phyloP scores from a whole-genome alignment of 371 early-diverging fungal species.

The Batkoa obscura region DNA sequence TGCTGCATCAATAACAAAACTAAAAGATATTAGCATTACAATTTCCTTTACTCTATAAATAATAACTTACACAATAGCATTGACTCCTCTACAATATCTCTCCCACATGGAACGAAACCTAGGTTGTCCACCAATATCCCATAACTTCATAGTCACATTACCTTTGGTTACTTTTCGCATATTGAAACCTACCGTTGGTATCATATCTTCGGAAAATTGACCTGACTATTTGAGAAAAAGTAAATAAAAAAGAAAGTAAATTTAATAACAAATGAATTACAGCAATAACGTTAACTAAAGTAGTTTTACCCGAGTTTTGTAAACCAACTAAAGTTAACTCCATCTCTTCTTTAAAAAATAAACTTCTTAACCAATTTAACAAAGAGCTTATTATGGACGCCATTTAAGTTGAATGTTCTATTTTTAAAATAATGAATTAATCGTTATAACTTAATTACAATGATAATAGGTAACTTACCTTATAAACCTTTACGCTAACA shows the following conservation, averaged over 20 bases:
- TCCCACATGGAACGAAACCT: slow-evolving; percentile 88
- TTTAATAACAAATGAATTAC: slow-evolving; percentile 27
- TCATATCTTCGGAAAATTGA: slow-evolving; percentile 87
- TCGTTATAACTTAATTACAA: no score
- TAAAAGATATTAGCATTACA: slow-evolving; percentile 10
- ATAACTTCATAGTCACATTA: slow-evolving; percentile 91
- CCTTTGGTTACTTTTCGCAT: slow-evolving; percentile 91
- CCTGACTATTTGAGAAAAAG: slow-evolving; percentile 80
- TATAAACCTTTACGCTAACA: no score
- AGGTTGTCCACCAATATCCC: slow-evolving; percentile 98
- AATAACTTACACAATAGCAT: slow-evolving; percentile 84
- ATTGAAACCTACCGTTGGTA: slow-evolving; percentile 96
- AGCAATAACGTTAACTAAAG: slow-evolving; percentile 91
- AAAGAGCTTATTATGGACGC: slow-evolving; percentile 45
- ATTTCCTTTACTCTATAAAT: not conserved
- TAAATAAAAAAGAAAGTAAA: not conserved
- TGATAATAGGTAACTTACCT: no score
- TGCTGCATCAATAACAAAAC: slow-evolving; percentile 90
- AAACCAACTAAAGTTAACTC: slow-evolving; percentile 94
- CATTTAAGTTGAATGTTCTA: no score
- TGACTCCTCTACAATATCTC: slow-evolving; percentile 84
- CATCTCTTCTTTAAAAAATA: slow-evolving; percentile 96
- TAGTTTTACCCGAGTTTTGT: slow-evolving; percentile 95
- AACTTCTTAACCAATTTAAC: slow-evolving; percentile 75
- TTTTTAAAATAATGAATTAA: no score